Evolutionary conservation across 2,329 filamentous ascomycete species (phyloP).

Genomic region (Phialemonium atrogriseum): DNA sequence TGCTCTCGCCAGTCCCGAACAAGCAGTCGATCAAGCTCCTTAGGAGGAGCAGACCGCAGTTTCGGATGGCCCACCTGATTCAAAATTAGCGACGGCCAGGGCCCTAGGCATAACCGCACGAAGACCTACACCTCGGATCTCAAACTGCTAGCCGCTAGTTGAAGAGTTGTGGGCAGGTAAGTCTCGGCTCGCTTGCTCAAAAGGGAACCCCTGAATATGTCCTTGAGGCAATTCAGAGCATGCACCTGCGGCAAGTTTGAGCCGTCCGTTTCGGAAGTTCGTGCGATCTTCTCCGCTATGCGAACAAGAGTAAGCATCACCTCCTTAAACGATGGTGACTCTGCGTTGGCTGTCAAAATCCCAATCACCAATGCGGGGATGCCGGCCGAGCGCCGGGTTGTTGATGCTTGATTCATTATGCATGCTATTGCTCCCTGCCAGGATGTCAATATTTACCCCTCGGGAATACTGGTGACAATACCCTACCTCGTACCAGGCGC

Average conservation of each 20-base stretch:
- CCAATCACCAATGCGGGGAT: slow-evolving; percentile 82
- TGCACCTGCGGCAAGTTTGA: slow-evolving; percentile 82
- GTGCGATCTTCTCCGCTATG: slow-evolving; percentile 48
- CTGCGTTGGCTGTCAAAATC: slow-evolving; percentile 60
- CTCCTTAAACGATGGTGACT: slow-evolving; percentile 51
- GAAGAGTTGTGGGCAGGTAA: slow-evolving; percentile 65
- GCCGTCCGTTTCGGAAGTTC: slow-evolving; percentile 48
- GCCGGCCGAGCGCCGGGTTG: slow-evolving; percentile 84
- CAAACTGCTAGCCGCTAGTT: slow-evolving; percentile 72
- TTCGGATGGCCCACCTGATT: slow-evolving; percentile 79
- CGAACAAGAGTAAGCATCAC: slow-evolving; percentile 55
- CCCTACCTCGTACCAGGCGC: slow-evolving; percentile 63
- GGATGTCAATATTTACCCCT: background rate
- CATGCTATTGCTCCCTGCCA: slow-evolving; percentile 55
- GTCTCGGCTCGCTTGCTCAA: slow-evolving; percentile 65
- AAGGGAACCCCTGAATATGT: slow-evolving; percentile 78
- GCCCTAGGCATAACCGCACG: background rate
- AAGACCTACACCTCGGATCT: slow-evolving; percentile 62
- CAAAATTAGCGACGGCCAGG: slow-evolving; percentile 3
- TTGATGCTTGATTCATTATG: slow-evolving; percentile 68
- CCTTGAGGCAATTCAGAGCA: slow-evolving; percentile 86
- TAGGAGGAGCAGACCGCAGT: slow-evolving; percentile 84
- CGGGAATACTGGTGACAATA: background rate
- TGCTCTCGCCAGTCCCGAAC: slow-evolving; percentile 69
- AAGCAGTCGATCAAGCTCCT: slow-evolving; percentile 75